phyloP scores from a whole-genome alignment of 768 basidiomycete species.

The Lactifluus subvellereus region DNA sequence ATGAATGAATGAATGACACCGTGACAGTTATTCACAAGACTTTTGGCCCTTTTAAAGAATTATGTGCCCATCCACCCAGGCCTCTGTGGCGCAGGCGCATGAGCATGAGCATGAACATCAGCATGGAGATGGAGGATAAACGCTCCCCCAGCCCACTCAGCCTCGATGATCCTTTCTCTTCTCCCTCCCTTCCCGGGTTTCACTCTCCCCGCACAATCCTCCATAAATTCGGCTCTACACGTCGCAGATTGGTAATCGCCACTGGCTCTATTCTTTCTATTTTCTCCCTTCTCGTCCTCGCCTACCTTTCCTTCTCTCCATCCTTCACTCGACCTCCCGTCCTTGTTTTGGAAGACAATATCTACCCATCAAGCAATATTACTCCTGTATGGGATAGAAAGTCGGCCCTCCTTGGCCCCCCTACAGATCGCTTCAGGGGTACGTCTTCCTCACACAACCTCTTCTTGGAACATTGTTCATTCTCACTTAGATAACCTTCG shows the following conservation, averaged over 20 bases:
- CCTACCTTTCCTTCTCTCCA: slow-evolving; percentile 7
- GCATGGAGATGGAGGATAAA: background rate
- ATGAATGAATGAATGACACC: no score
- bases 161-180: background rate
- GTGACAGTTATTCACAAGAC: no score
- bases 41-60: no score
- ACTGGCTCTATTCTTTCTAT: background rate
- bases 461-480: background rate
- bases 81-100: no score
- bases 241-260: slow-evolving; percentile 2
- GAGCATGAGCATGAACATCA: background rate
- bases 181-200: background rate
- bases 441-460: background rate
- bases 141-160: background rate
- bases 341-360: background rate
- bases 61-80: no score
- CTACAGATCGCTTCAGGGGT: slow-evolving; percentile 57
- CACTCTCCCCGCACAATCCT: background rate
- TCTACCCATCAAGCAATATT: background rate
- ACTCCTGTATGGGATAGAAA: slow-evolving; percentile 6
- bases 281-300: slow-evolving; percentile 3
- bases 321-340: background rate
- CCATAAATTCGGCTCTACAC: background rate
- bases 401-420: slow-evolving; percentile 36
- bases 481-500: slow-evolving; percentile 50